Conservation (phyloP, 1,139 yeast genomes). For the Oligophagozyma castellii region DNA sequence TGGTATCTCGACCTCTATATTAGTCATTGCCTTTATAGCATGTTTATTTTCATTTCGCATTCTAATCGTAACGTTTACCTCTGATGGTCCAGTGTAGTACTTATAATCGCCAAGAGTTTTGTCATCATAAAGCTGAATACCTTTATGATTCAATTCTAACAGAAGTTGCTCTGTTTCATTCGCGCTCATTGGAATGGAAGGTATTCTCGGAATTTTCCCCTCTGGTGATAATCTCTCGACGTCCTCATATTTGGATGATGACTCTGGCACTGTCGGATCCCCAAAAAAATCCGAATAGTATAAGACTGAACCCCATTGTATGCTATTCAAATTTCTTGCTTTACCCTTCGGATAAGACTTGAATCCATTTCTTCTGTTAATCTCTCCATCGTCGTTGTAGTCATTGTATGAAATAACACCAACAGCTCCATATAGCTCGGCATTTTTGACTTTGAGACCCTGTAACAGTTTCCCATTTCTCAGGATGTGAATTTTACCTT, state of each 20-base stretch:
- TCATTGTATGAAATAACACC: conserved; percentile 46
- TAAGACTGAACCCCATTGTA: conserved; percentile 45
- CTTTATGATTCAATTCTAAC: conserved; percentile 21
- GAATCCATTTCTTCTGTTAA: conserved; percentile 31
- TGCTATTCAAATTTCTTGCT: conserved; percentile 31
- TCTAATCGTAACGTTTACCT: conserved; percentile 14
- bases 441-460: conserved; percentile 38
- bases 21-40: conserved; percentile 27
- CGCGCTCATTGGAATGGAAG: conserved; percentile 30
- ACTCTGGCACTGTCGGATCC: conserved; percentile 58
- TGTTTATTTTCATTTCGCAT: conserved; percentile 28
- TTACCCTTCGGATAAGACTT: conserved; percentile 33
- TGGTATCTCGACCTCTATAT: conserved; percentile 34
- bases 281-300: conserved; percentile 51
- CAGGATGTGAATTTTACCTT: conserved; percentile 43
- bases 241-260: conserved; percentile 26
- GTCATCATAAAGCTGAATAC: conserved; percentile 23
- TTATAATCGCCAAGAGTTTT: conserved; percentile 28
- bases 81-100: conserved; percentile 31
- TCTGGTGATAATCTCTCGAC: conserved; percentile 29
- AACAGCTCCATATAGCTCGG: conserved; percentile 39
- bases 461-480: conserved; percentile 34
- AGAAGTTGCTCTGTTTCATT: conserved; percentile 29
- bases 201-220: conserved; percentile 34
- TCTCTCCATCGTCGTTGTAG: conserved; percentile 18